Percentiles rank a stretch among this genome's conserved stretches.
Evolutionary conservation across 2,329 filamentous ascomycete species (phyloP).

Genomic region (Ascomycota sp.): DNA sequence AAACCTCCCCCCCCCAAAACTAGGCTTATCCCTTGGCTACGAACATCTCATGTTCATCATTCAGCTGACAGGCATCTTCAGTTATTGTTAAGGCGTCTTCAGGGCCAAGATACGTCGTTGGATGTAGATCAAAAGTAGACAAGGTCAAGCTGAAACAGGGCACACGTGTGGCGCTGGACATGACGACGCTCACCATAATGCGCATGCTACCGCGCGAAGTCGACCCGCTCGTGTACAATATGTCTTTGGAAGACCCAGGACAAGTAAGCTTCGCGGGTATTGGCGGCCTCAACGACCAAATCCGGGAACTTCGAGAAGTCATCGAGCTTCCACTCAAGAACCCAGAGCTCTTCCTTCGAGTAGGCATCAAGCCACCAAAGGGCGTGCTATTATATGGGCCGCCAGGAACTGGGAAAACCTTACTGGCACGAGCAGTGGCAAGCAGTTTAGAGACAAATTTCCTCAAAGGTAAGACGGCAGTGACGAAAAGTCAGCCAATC

Average conservation of each 20-base stretch:
- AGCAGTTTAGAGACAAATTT: constrained; percentile 97
- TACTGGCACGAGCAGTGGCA: constrained; percentile 81
- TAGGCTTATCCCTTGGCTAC: neutral
- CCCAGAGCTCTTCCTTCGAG: constrained; percentile 85
- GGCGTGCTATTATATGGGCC: constrained; percentile 90
- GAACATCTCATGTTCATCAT: no score
- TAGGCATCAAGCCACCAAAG: constrained; percentile 97
- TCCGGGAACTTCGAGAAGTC: constrained; percentile 86
- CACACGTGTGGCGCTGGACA: constrained; percentile 88
- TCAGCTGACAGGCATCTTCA: constrained; percentile 15
- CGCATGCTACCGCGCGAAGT: constrained; percentile 97
- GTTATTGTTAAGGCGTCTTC: constrained; percentile 98
- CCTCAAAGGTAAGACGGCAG: constrained; percentile 48
- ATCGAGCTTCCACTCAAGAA: constrained; percentile 97
- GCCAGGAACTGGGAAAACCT: constrained; percentile 87
- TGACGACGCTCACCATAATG: constrained; percentile 99
- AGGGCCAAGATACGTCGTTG: constrained; percentile 90
- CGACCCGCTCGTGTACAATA: constrained; percentile 97
- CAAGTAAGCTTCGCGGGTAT: constrained; percentile 97
- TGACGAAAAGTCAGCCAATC: neutral
- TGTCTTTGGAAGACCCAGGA: constrained; percentile 94
- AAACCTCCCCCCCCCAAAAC: neutral
- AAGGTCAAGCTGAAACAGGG: constrained; percentile 95
- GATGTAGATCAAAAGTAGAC: constrained; percentile 95
- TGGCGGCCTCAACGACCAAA: constrained; percentile 93